Percentiles rank a stretch among this genome's conserved stretches.
Evolutionary conservation across 352 stramenopile genomes (phyloP).

Genomic region (Elongisporangium undulatum): DNA sequence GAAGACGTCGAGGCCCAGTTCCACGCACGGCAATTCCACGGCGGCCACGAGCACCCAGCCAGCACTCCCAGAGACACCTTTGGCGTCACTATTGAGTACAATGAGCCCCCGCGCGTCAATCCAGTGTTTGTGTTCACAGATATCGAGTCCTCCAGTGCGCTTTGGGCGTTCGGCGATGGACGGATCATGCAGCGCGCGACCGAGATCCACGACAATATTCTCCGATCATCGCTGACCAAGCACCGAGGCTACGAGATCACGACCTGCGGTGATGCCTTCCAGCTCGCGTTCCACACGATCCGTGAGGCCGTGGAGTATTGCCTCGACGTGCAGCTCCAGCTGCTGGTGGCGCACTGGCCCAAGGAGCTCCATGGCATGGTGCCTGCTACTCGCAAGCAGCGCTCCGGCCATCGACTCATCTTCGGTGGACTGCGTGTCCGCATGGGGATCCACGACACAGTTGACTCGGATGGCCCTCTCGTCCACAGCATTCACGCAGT

Average conservation of each 20-base stretch:
- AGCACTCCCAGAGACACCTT: conserved; percentile 24
- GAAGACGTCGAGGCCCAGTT: conserved; percentile 39
- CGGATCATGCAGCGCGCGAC: conserved; percentile 43
- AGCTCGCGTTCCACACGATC: conserved; percentile 60
- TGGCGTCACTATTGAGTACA: conserved; percentile 20
- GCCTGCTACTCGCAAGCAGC: conserved; percentile 34
- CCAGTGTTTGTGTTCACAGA: conserved; percentile 69
- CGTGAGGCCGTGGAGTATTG: conserved; percentile 57
- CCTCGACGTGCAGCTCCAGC: conserved; percentile 49
- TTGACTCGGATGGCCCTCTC: conserved; percentile 34
- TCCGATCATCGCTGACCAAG: conserved; percentile 43
- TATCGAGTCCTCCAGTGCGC: conserved; percentile 56
- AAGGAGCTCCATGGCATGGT: conserved; percentile 43
- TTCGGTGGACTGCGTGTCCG: conserved; percentile 49
- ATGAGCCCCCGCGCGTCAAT: conserved; percentile 36
- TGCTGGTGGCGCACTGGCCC: conserved; percentile 47
- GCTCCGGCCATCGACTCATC: conserved; percentile 30
- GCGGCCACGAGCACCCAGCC: conserved; percentile 20
- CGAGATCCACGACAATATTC: conserved; percentile 54
- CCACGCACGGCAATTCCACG: conserved; percentile 21
- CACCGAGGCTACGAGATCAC: conserved; percentile 65
- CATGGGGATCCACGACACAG: conserved; percentile 57
- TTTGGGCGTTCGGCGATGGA: conserved; percentile 41
- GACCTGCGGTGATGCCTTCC: conserved; percentile 49
- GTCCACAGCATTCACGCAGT: conserved; percentile 43